Evolutionary conservation across 2,329 filamentous ascomycete genomes (phyloP), one percentile per base, ranked within the genome.

Genomic region (Volutella citrinella): DNA sequence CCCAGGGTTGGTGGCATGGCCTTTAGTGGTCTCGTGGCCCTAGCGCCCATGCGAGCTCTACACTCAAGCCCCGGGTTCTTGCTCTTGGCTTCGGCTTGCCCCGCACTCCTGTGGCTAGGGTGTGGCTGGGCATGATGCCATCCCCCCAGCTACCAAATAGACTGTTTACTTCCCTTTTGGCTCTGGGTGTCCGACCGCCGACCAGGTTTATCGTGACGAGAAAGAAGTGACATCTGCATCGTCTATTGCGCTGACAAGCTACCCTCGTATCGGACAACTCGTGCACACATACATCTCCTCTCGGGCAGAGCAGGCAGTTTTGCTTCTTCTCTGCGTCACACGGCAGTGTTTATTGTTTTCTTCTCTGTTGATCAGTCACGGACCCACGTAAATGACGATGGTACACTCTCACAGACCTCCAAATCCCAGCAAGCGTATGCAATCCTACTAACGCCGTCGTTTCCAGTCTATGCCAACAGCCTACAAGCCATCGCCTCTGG

Each of bases 401-500:
- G 59, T 61, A 54, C 43, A 40, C 39, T 33, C 42, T 43, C 42
- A 36, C 55, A 53, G 42, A 40, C 40, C 41, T 45, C 39, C 43
- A 41, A 46, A 35, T 40, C 41, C 48, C 42, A 39, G 42, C 48
- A 45, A 42, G 47, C 42, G 32, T 34, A 30, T 31, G 40, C 38
- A 40, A 40, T 41, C 39, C 41, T 51, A 42, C 56, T 60, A 49
- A 57, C 48, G 40, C 39, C 36, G 39, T 44, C 36, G 32, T 48
- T 48, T 42, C 51, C 55, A 75, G 78, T 72, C 69, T 58, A 73
- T 69, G 59, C 70, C 66, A 37, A 57, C 69, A 30, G 66, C 76
- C 37, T 87, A 83, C 62, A 86, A 85, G 59, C 81, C 82, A 11
- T 86, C 82, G 16, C 81, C 81, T 34, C 65, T 87, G 41, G 82